A percentile compares a stretch with the other conserved stretches of the same genome.
Conservation (phyloP, 345 rosid species). For the Luvunga scandens region DNA sequence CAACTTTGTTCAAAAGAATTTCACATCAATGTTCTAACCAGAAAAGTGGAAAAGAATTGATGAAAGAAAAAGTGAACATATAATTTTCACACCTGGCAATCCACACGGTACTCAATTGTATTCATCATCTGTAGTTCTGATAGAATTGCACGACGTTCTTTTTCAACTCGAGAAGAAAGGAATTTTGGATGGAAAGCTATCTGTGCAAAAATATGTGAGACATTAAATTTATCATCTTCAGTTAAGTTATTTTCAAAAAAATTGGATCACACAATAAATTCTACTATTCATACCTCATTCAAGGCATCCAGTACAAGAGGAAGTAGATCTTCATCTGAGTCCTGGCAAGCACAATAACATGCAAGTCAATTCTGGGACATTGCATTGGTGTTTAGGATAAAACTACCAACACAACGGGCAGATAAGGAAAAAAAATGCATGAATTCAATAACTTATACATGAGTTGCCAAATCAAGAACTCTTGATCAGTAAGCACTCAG, state of each 20-base stretch:
- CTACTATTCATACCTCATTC: conserved; percentile 66
- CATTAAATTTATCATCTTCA: conserved; percentile 1
- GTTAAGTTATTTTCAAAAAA: not conserved
- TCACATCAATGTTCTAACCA: not conserved
- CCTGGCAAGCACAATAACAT: conserved; percentile 47
- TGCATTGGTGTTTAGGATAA: not conserved
- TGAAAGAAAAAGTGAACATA: conserved; percentile 18
- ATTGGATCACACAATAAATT: not conserved
- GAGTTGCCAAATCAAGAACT: not conserved
- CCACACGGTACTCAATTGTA: conserved; percentile 98
- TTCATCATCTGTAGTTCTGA: conserved; percentile 99
- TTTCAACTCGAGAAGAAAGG: conserved; percentile 94
- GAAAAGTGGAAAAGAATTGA: conserved; percentile 16
- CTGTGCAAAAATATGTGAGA: conserved; percentile 31
- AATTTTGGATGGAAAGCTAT: conserved; percentile 95
- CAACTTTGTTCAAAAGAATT: conserved; percentile 49
- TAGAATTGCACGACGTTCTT: conserved; percentile 98
- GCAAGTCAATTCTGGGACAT: conserved; percentile 19
- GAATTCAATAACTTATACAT: not conserved
- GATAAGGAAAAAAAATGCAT: not conserved
- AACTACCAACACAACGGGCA: not conserved
- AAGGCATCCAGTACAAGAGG: conserved; percentile 88
- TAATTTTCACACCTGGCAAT: conserved; percentile 76
- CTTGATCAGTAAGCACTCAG: not conserved
- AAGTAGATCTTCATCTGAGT: conserved; percentile 74